These are phyloP conservation scores for Ascoidea tarda DNA, from an alignment of 805 yeast species.

Conservation along the genomic window DNA sequence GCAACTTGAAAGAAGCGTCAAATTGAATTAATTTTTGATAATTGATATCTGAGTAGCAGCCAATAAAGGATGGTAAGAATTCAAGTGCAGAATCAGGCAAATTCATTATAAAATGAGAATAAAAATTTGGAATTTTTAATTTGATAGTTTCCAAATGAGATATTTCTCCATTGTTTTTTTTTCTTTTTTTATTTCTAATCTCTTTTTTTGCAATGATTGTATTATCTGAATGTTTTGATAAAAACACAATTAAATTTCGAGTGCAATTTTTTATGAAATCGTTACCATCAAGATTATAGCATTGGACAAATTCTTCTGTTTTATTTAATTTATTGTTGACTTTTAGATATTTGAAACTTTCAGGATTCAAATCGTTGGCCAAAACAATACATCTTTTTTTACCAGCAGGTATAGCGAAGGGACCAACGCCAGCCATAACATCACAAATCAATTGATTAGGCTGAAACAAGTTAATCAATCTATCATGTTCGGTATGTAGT, in stretches of 20 bases:
- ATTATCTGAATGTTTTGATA: conserved; percentile 11
- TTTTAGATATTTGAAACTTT: conserved; percentile 55
- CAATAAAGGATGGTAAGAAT: conserved; percentile 65
- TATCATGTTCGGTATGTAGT: conserved; percentile 82
- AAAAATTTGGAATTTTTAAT: conserved; percentile 32
- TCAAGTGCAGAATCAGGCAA: conserved; percentile 86
- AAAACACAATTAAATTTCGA: conserved; percentile 28
- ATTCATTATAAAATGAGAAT: conserved; percentile 82
- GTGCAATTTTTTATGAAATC: conserved; percentile 59
- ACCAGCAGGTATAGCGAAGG: conserved; percentile 94
- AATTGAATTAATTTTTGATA: conserved; percentile 21
- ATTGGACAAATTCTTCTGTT: conserved; percentile 39
- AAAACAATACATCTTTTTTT: conserved; percentile 66
- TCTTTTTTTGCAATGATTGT: conserved; percentile 22
- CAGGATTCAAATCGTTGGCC: conserved; percentile 91
- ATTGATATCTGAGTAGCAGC: conserved; percentile 39
- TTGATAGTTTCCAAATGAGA: conserved; percentile 12
- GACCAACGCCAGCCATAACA: conserved; percentile 98
- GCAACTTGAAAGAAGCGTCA: conserved; percentile 41
- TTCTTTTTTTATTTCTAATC: conserved; percentile 22
- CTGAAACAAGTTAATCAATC: conserved; percentile 48
- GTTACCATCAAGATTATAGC: conserved; percentile 72
- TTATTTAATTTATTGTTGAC: conserved; percentile 55
- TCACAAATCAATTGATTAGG: conserved; percentile 75
- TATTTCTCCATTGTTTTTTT: conserved; percentile 15